Conservation (phyloP, 331 rosid species). For the Erythrophleum ivorense region DNA sequence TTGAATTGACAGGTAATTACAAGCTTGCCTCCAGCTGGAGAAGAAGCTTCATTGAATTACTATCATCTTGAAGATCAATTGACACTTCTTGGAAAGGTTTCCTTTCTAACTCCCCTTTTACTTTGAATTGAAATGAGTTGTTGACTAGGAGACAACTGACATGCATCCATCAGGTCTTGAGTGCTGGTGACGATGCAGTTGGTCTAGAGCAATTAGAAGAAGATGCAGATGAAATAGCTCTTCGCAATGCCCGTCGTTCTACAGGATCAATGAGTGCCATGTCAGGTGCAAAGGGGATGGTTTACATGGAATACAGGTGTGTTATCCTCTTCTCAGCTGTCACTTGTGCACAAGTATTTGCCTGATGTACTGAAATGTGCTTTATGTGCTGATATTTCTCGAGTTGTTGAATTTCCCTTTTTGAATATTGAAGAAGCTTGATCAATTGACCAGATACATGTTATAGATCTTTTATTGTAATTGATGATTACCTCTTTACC, state of each 20-base stretch:
- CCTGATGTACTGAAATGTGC: conserved; percentile 2
- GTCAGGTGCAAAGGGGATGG: conserved; percentile 96
- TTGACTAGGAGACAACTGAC: conserved; percentile 37
- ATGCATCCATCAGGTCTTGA: conserved; percentile 65
- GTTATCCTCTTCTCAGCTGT: conserved; percentile 16
- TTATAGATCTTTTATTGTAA: conserved; percentile 12
- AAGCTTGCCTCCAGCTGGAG: conserved; percentile 91
- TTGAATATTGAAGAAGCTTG: conserved; percentile 30
- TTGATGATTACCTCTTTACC: conserved; percentile 23
- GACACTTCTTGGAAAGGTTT: conserved; percentile 85
- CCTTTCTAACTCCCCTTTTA: conserved; percentile 28
- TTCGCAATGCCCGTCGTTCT: conserved; percentile 67
- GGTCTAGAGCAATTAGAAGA: conserved; percentile 93
- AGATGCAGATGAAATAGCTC: conserved; percentile 89
- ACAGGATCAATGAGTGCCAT: conserved; percentile 88
- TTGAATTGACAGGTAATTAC: conserved; percentile 75
- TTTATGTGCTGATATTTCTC: conserved; percentile 16
- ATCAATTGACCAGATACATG: conserved; percentile 11
- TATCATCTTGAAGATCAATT: conserved; percentile 80
- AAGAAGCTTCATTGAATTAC: conserved; percentile 79
- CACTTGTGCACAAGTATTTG: not conserved
- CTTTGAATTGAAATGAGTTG: conserved; percentile 29
- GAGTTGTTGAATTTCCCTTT: conserved; percentile 11
- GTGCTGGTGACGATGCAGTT: conserved; percentile 91
- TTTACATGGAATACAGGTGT: conserved; percentile 97